These are phyloP conservation scores for Neocucurbitaria cava DNA, from an alignment of 2,329 filamentous ascomycete genomes.

Conservation along the genomic window DNA sequence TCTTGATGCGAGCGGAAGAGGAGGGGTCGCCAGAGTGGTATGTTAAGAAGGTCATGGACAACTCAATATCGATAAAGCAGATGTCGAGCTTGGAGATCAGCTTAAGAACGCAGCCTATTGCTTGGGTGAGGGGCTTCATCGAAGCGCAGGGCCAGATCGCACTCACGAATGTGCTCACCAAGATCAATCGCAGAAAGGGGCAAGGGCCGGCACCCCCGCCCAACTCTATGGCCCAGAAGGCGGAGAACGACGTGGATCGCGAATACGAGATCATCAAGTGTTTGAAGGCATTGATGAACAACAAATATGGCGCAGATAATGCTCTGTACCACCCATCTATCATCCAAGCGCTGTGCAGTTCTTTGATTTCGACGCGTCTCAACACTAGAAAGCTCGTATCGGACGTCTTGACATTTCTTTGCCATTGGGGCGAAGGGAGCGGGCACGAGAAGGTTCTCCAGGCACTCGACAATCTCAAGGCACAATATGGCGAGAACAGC, in stretches of 20 bases:
- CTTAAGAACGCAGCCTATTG: conserved; percentile 92
- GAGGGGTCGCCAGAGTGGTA: conserved; percentile 99
- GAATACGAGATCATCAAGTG: conserved; percentile 99
- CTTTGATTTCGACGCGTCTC: conserved; percentile 84
- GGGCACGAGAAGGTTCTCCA: conserved; percentile 94
- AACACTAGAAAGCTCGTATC: conserved; percentile 94
- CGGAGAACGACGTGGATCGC: conserved; percentile 82
- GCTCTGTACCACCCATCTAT: conserved; percentile 89
- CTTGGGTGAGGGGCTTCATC: conserved; percentile 94
- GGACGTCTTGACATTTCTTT: conserved; percentile 94
- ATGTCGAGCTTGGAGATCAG: conserved; percentile 94
- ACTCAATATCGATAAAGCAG: conserved; percentile 88
- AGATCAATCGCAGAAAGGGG: conserved; percentile 88
- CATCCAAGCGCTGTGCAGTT: conserved; percentile 84
- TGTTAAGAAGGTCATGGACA: conserved; percentile 95
- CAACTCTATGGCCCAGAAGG: conserved; percentile 56
- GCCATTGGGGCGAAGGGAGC: conserved; percentile 88
- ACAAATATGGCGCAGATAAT: conserved; percentile 98
- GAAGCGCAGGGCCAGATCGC: conserved; percentile 97
- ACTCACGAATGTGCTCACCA: conserved; percentile 88
- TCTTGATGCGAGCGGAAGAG: conserved; percentile 83
- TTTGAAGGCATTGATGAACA: conserved; percentile 97
- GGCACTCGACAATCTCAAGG: conserved; percentile 90
- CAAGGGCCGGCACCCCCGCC: conserved; percentile 72
- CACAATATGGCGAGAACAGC: conserved; percentile 86